These are phyloP conservation scores for Zea mays DNA, from an alignment of 176 grass and related monocot genomes.

Conservation along the genomic window Zm-B73-REFERENCE-NAM-5.0 NC_050099.1:207897001-207897500, in stretches of 20 bases:
- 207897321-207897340: conserved; percentile 60
- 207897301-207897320: conserved; percentile 52
- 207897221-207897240: conserved; percentile 1
- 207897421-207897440: conserved; percentile 45
- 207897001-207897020: conserved; percentile 65
- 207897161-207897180: conserved; percentile 12
- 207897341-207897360: conserved; percentile 66
- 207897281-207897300: conserved; percentile 26
- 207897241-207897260: neutral
- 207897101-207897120: neutral
- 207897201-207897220: neutral
- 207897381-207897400: conserved; percentile 49
- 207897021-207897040: conserved; percentile 22
- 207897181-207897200: neutral
- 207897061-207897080: neutral
- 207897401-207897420: conserved; percentile 58
- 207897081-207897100: neutral
- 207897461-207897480: conserved; percentile 75
- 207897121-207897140: neutral
- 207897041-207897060: neutral
- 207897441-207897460: conserved; percentile 80
- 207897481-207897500: conserved; percentile 16
- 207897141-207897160: neutral
- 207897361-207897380: conserved; percentile 77
- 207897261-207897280: conserved; percentile 13